phyloP scores from a whole-genome alignment of 768 basidiomycete species.

The Suillus clintonianus region DNA sequence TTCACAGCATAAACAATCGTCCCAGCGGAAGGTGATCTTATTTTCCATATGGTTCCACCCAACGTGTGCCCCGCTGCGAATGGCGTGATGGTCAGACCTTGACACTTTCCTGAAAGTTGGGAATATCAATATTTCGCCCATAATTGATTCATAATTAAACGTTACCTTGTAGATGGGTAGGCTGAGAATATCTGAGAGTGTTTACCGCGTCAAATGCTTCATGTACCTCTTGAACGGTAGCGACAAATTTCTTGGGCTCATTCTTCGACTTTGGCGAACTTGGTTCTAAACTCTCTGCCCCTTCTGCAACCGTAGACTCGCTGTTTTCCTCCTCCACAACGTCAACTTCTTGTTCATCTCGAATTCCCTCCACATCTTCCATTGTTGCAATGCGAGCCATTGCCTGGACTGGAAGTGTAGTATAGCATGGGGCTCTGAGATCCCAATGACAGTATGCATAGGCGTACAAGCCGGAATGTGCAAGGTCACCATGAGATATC shows the following conservation, averaged over 20 bases:
- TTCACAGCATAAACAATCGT: constrained; percentile 95
- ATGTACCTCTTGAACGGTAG: constrained; percentile 82
- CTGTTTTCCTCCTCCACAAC: constrained; percentile 26
- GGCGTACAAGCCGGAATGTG: constrained; percentile 89
- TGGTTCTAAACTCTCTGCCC: constrained; percentile 15
- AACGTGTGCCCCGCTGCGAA: constrained; percentile 94
- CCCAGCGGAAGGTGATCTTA: constrained; percentile 95
- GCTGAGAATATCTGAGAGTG: constrained; percentile 92
- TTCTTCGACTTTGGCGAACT: constrained; percentile 19
- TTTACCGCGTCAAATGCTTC: constrained; percentile 92
- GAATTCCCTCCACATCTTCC: constrained; percentile 83
- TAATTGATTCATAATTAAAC: background rate
- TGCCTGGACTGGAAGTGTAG: constrained; percentile 92
- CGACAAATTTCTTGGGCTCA: constrained; percentile 56
- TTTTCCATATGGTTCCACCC: constrained; percentile 97
- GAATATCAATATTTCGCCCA: constrained; percentile 1
- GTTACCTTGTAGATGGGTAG: constrained; percentile 89
- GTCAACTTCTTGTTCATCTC: constrained; percentile 70
- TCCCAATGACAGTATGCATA: constrained; percentile 89
- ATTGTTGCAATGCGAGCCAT: constrained; percentile 91
- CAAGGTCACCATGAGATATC: constrained; percentile 90
- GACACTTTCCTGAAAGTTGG: constrained; percentile 69
- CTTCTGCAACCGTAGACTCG: constrained; percentile 24
- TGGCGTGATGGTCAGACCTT: constrained; percentile 91
- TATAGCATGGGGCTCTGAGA: constrained; percentile 88